Percentiles rank a stretch among this genome's conserved stretches.
Evolutionary conservation across 495 filamentous ascomycete species (phyloP).

Genomic region (Penicillium paxilli): DNA sequence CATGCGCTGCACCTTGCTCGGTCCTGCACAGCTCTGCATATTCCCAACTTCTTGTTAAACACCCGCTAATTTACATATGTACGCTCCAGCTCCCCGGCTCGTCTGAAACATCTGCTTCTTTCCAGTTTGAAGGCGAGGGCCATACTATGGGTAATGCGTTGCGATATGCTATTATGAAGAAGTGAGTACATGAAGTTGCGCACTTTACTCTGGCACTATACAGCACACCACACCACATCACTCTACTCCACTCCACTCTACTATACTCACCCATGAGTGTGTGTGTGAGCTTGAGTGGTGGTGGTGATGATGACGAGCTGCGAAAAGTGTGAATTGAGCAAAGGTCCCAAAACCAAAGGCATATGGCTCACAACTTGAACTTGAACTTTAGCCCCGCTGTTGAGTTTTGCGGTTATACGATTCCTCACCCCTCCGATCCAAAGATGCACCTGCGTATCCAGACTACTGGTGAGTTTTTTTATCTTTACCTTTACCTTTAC

Average conservation of each 20-base stretch:
- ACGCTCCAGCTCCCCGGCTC: constrained; percentile 66
- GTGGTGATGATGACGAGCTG: background rate
- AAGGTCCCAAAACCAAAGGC: background rate
- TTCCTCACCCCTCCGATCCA: constrained; percentile 91
- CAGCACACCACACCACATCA: too few relatives aligned
- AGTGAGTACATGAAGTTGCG: too few relatives aligned
- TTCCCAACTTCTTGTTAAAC: background rate
- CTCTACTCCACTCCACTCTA: too few relatives aligned
- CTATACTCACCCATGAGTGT: too few relatives aligned
- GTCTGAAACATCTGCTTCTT: constrained; percentile 70
- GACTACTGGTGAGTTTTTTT: constrained; percentile 71
- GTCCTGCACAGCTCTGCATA: too few relatives aligned
- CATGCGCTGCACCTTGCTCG: too few relatives aligned
- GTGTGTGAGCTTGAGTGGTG: too few relatives aligned
- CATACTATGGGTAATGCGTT: constrained; percentile 95
- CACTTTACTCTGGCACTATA: too few relatives aligned
- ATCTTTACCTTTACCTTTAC: too few relatives aligned
- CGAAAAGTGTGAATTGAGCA: background rate
- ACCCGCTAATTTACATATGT: background rate
- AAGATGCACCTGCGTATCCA: constrained; percentile 98
- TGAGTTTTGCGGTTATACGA: constrained; percentile 97
- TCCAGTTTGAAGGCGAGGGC: constrained; percentile 88
- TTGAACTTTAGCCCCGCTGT: constrained; percentile 61
- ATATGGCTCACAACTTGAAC: background rate
- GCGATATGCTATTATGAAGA: constrained; percentile 96